These are phyloP conservation scores for Populus euphratica DNA, from an alignment of 345 rosid genomes.

Conservation along the genomic window DNA sequence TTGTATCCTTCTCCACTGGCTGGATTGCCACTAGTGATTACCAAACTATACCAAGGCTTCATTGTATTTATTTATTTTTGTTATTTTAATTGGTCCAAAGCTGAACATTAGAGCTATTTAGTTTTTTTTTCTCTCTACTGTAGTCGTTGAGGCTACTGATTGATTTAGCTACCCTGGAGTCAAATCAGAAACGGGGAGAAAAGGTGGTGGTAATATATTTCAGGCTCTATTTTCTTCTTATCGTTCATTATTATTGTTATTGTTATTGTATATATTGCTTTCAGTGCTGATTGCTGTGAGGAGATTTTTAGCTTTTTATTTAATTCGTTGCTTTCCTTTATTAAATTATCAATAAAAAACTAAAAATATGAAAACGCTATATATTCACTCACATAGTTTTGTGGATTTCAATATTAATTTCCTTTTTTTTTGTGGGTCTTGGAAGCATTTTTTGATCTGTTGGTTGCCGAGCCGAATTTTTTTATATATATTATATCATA, in stretches of 20 bases:
- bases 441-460: too few relatives aligned
- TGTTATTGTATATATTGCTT: neutral
- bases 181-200: neutral
- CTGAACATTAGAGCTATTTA: neutral
- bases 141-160: neutral
- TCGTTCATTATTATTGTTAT: neutral
- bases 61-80: neutral
- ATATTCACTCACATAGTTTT: too few relatives aligned
- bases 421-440: too few relatives aligned
- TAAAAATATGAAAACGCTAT: too few relatives aligned
- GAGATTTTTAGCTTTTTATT: neutral
- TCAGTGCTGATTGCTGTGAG: neutral
- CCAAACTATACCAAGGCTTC: neutral
- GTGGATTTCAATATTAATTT: too few relatives aligned
- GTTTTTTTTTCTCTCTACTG: neutral
- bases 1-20: neutral
- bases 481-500: too few relatives aligned
- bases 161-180: too few relatives aligned
- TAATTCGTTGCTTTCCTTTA: neutral
- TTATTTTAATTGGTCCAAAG: neutral
- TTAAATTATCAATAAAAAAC: neutral
- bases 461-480: too few relatives aligned
- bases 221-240: neutral
- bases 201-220: neutral
- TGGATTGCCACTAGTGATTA: neutral